Base-by-base conservation (phyloP, 495 filamentous ascomycete genomes). In the Penicillium turbatum region DNA sequence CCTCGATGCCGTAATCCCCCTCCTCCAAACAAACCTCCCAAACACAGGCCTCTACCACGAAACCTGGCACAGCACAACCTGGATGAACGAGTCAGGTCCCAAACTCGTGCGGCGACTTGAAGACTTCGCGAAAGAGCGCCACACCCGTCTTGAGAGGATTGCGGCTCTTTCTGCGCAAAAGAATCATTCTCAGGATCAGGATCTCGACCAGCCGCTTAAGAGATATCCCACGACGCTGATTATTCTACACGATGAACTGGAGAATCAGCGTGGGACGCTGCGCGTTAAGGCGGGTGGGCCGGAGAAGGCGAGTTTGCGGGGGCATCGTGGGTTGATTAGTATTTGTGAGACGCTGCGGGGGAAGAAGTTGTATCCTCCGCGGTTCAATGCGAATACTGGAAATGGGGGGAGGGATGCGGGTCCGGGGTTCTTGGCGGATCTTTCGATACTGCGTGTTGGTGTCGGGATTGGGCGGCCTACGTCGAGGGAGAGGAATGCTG, bases 161-260 rank as follows among this genome's bases (percentile, higher is more conserved):
- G 41, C 41, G 21, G 21, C 21, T 24, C 21, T 24, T 24, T 24
- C 21, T 24, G 21, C 21, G 21, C 21, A 24, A 24, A 24, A 24
- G 21, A 24, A 24, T 24, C 21, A 2, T 2, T 2, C 2, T 2
- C 21, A 24, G 21, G 21, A 24, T 24, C 2, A 4, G 21, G 21
- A 24, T 24, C 4, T 24, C 4, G 21, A 2, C 2, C 21, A 47
- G 16, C 39, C 0, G 34, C 38, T 1, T 47, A 24, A 24, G 4
- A 4, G 21, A 24, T 4, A 47, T 15, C 57, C 63, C 0, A 54
- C 76, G 21, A 74, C 74, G 0, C 70, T 96, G 13, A 81, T 95
- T 3, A 70, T 96, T 2, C 71, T 96, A 26, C 89, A 96, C 69
- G 90, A 96, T 61, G 90, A 95, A 62, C 69, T 96, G 8, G 90